Conservation (phyloP, 495 filamentous ascomycete genomes). For the Xylaria curta region DNA sequence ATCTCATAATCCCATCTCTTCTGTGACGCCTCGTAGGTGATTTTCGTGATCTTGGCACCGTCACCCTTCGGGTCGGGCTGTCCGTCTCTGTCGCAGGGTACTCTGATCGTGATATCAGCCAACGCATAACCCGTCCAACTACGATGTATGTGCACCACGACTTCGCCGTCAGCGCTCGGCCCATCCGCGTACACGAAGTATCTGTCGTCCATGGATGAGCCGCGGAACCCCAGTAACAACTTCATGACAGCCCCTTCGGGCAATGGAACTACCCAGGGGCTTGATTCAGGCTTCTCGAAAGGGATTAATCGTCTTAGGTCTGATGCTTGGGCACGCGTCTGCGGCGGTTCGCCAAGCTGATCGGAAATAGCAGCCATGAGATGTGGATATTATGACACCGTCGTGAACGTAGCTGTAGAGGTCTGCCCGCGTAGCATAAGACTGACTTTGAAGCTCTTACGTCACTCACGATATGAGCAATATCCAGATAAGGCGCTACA, state of each 20-base stretch:
- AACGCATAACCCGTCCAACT: background rate
- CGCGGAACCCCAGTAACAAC: background rate
- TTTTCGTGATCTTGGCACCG: background rate
- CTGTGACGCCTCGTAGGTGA: background rate
- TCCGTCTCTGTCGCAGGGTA: background rate
- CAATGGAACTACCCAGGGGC: background rate
- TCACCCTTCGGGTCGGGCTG: background rate
- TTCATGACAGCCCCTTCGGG: background rate
- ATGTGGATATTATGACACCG: background rate
- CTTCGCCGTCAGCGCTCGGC: background rate
- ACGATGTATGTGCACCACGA: background rate
- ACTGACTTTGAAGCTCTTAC: background rate
- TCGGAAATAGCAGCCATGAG: background rate
- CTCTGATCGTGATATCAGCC: background rate
- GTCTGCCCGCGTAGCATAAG: background rate
- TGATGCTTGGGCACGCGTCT: background rate
- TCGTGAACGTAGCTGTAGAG: background rate
- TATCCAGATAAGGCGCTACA: background rate
- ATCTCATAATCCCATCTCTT: constrained; percentile 1
- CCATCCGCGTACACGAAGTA: background rate
- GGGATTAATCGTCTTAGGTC: background rate
- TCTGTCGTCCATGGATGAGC: background rate
- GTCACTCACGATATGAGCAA: background rate
- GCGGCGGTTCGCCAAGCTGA: background rate
- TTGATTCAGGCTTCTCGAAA: background rate